Conservation (phyloP, 495 filamentous ascomycete species). For the Annulohypoxylon nitens region DNA sequence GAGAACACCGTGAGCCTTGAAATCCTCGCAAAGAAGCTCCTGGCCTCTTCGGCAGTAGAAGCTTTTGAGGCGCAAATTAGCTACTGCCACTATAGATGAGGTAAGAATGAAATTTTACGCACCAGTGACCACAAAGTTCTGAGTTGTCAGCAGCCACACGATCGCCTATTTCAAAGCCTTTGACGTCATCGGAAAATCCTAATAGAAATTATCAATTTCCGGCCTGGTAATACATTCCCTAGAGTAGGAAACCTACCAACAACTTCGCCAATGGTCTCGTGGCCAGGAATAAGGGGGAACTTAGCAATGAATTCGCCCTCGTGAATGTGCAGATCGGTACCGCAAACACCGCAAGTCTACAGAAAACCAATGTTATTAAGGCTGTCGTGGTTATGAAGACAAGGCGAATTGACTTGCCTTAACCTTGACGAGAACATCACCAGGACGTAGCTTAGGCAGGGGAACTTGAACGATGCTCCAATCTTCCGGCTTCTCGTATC, state of each 20-base stretch:
- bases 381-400: neutral
- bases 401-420: slow-evolving; percentile 55
- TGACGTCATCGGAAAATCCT: slow-evolving; percentile 62
- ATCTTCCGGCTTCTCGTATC: slow-evolving; percentile 72
- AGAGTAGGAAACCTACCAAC: slow-evolving; percentile 49
- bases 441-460: slow-evolving; percentile 69
- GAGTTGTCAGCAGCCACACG: slow-evolving; percentile 71
- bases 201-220: slow-evolving; percentile 8
- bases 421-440: slow-evolving; percentile 72
- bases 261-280: slow-evolving; percentile 70
- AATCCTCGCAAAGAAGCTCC: slow-evolving; percentile 77
- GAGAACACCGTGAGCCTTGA: slow-evolving; percentile 72
- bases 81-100: neutral
- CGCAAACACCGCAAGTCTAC: slow-evolving; percentile 75
- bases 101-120: slow-evolving; percentile 17
- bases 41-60: slow-evolving; percentile 80
- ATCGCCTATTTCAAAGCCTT: slow-evolving; percentile 73
- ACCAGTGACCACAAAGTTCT: slow-evolving; percentile 76
- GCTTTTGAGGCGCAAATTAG: slow-evolving; percentile 40
- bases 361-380: slow-evolving; percentile 28
- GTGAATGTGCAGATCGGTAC: slow-evolving; percentile 74
- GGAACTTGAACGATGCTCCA: slow-evolving; percentile 71
- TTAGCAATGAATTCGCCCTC: slow-evolving; percentile 62
- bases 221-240: neutral
- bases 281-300: slow-evolving; percentile 59